A percentile compares a stretch with the other conserved stretches of the same genome.
phyloP scores from a whole-genome alignment of 2,329 filamentous ascomycete species.

The Monosporascus cannonballus region DNA sequence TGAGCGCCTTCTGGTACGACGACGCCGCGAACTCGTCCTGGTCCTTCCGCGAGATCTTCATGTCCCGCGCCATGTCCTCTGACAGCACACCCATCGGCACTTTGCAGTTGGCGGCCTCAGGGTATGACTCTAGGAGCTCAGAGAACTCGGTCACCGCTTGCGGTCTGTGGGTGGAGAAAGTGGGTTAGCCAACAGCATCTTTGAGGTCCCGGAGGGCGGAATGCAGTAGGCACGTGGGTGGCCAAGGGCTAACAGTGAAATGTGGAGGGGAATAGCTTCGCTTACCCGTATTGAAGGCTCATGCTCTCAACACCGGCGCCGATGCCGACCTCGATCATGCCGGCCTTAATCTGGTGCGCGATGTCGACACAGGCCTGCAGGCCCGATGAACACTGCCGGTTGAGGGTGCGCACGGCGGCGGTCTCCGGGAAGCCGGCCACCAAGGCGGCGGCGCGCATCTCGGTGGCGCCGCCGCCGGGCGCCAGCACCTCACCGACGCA shows the following conservation, averaged over 20 bases:
- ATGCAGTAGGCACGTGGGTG: background rate
- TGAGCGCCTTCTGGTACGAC: conserved; percentile 84
- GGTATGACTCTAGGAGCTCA: conserved; percentile 74
- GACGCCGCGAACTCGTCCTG: conserved; percentile 94
- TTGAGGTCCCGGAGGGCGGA: no score
- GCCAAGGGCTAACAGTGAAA: background rate
- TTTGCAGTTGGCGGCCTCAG: conserved; percentile 89
- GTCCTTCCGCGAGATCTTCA: conserved; percentile 60
- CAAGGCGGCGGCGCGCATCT: conserved; percentile 88
- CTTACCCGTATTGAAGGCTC: conserved; percentile 82
- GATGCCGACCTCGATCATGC: conserved; percentile 93
- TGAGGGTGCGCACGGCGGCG: conserved; percentile 79
- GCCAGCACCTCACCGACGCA: conserved; percentile 86
- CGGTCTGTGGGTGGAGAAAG: conserved; percentile 45
- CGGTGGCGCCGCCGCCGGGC: conserved; percentile 89
- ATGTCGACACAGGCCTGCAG: conserved; percentile 91
- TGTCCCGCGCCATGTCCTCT: conserved; percentile 90
- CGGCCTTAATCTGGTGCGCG: conserved; percentile 82
- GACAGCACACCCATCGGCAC: conserved; percentile 93
- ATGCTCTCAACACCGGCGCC: conserved; percentile 97
- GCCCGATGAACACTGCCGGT: conserved; percentile 91
- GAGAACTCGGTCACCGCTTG: conserved; percentile 88
- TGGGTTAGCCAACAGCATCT: no score
- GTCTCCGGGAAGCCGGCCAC: conserved; percentile 85
- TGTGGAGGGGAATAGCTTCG: conserved; percentile 6